phyloP scores from a whole-genome alignment of 169 alveolate genomes.

The Cryptosporidium sp. region DNA sequence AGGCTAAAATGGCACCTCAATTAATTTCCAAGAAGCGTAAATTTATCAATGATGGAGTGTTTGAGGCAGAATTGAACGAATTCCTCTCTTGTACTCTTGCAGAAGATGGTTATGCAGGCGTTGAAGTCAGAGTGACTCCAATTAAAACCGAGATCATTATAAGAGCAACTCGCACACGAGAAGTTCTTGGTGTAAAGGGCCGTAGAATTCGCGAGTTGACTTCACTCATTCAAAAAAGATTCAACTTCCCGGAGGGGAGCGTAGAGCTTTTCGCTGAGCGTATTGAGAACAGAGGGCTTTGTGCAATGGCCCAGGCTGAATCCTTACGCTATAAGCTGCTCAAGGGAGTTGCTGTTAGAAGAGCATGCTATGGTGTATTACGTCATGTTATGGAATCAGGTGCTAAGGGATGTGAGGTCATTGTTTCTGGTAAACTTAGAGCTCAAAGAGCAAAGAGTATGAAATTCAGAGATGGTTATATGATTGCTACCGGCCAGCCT shows the following conservation, averaged over 20 bases:
- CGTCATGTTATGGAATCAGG: constrained; percentile 97
- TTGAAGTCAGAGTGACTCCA: constrained; percentile 95
- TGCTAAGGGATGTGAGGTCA: constrained; percentile 99
- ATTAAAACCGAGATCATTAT: constrained; percentile 95
- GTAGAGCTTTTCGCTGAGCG: constrained; percentile 97
- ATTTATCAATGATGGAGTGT: constrained; percentile 99
- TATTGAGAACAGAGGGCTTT: constrained; percentile 95
- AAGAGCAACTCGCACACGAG: constrained; percentile 97
- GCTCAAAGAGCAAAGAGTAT: constrained; percentile 99
- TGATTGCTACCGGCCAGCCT: constrained; percentile 99
- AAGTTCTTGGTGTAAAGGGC: constrained; percentile 97
- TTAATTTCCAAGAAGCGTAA: constrained; percentile 92
- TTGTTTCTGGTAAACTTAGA: constrained; percentile 99
- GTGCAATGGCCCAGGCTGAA: constrained; percentile 99
- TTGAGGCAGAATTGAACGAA: constrained; percentile 98
- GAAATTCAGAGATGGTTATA: constrained; percentile 98
- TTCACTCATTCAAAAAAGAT: constrained; percentile 97
- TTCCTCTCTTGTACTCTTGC: constrained; percentile 96
- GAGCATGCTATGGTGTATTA: constrained; percentile 98
- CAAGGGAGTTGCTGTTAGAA: constrained; percentile 98
- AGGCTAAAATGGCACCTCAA: constrained; percentile 48
- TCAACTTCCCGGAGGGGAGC: constrained; percentile 95
- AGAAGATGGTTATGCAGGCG: constrained; percentile 99
- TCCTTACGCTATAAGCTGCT: constrained; percentile 96
- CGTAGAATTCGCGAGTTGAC: constrained; percentile 97